Conservation (phyloP, 2,329 filamentous ascomycete species). For the Fusarium sp. region DNA sequence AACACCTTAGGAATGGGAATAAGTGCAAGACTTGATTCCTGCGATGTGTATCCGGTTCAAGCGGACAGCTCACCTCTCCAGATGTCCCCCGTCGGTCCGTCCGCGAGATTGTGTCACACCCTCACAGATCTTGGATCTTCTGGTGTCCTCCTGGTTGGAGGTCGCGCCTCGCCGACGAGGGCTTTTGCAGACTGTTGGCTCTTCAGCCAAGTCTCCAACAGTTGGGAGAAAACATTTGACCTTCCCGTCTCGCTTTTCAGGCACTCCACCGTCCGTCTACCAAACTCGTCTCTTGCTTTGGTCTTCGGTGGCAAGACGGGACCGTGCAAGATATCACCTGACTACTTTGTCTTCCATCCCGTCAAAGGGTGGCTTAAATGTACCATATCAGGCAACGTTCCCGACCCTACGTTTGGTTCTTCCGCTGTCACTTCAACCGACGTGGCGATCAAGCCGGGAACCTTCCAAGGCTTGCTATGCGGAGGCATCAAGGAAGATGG, state of each 20-base stretch:
- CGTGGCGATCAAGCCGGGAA: constrained; percentile 37
- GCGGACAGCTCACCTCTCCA: constrained; percentile 31
- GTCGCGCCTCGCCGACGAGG: constrained; percentile 78
- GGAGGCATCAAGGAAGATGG: constrained; percentile 78
- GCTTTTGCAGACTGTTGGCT: constrained; percentile 82
- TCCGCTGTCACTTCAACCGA: constrained; percentile 47
- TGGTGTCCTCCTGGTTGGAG: constrained; percentile 76
- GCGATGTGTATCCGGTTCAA: constrained; percentile 58
- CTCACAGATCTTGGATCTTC: constrained; percentile 71
- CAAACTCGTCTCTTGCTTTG: constrained; percentile 62
- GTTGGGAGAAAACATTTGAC: constrained; percentile 73
- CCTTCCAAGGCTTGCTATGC: constrained; percentile 69
- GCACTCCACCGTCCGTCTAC: constrained; percentile 71
- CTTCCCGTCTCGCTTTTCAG: constrained; percentile 80
- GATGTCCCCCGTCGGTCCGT: constrained; percentile 46
- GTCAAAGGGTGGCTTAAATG: constrained; percentile 60
- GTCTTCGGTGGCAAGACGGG: constrained; percentile 71
- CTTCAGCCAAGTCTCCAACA: constrained; percentile 60
- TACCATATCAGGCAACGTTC: constrained; percentile 45
- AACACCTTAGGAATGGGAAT: constrained; percentile 58
- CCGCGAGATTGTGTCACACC: constrained; percentile 77
- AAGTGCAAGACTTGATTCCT: constrained; percentile 59
- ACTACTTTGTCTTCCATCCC: constrained; percentile 64
- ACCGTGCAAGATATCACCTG: constrained; percentile 57
- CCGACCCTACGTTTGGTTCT: constrained; percentile 57